A percentile compares a stretch with the other conserved stretches of the same genome.
Evolutionary conservation across 192 early-diverging fungal species (phyloP).

Genomic region (Entomortierella lignicola): DNA sequence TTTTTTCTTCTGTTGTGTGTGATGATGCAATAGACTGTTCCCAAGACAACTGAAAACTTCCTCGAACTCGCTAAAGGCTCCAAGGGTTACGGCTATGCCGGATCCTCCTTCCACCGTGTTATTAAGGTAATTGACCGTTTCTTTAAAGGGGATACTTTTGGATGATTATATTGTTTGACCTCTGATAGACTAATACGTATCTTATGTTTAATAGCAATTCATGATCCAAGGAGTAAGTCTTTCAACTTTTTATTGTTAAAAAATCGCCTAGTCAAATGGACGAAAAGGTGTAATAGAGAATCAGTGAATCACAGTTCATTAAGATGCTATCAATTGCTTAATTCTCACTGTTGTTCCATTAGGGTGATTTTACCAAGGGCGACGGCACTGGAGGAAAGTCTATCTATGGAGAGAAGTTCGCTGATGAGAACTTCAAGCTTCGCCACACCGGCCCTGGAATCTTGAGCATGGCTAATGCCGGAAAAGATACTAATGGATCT

Average conservation of each 20-base stretch:
- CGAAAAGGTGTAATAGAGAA: no score
- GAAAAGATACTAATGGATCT: constrained; percentile 84
- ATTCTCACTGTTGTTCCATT: no score
- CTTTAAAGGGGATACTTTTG: no score
- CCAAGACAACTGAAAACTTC: constrained; percentile 92
- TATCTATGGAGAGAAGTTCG: constrained; percentile 82
- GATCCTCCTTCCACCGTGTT: constrained; percentile 72
- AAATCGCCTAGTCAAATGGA: no score
- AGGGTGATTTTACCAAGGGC: constrained; percentile 76
- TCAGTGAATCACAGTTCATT: no score
- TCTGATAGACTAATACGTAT: no score
- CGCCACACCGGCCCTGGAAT: constrained; percentile 85
- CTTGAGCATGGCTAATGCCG: constrained; percentile 86
- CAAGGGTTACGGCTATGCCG: constrained; percentile 52
- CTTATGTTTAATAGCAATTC: constrained; percentile 41
- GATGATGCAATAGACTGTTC: constrained; percentile 55
- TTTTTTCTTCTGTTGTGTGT: background rate
- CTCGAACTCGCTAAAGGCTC: constrained; percentile 89
- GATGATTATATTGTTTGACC: no score
- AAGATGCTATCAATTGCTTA: no score
- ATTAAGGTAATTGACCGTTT: constrained; percentile 58
- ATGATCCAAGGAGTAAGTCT: constrained; percentile 61
- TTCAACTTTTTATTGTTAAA: no score
- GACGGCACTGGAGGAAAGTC: constrained; percentile 84
- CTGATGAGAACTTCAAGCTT: constrained; percentile 89